A percentile compares a stretch with the other conserved stretches of the same genome.
phyloP scores from a whole-genome alignment of 106 monocot species.

The Dendrobium chrysotoxum region DNA sequence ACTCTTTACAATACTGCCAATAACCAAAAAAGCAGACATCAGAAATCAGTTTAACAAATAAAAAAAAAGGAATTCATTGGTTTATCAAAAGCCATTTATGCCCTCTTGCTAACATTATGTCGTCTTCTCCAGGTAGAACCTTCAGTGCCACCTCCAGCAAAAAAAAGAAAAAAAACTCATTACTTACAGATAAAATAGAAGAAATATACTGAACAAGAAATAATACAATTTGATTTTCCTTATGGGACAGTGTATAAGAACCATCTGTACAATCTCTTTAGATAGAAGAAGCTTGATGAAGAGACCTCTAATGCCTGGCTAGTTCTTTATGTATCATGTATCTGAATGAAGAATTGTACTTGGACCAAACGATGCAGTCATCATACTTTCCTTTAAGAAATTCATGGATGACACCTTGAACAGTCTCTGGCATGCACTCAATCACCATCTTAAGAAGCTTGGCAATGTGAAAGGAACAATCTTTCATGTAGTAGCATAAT shows the following conservation, averaged over 20 bases:
- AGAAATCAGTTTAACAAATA: too few species aligned
- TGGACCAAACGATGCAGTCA: slow-evolving; percentile 50
- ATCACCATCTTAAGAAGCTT: slow-evolving; percentile 40
- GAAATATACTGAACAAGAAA: background rate
- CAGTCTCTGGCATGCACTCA: slow-evolving; percentile 41
- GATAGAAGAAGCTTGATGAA: background rate
- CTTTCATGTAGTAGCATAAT: slow-evolving; percentile 57
- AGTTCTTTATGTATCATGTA: slow-evolving; percentile 71
- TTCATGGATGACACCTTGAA: slow-evolving; percentile 23
- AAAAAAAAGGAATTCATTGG: background rate
- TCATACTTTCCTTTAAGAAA: slow-evolving; percentile 26
- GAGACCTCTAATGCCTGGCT: slow-evolving; percentile 18
- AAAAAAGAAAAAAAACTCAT: background rate
- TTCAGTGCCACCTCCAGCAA: background rate
- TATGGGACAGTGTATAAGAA: background rate
- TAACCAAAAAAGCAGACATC: too few species aligned
- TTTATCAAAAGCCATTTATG: background rate
- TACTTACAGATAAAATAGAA: background rate
- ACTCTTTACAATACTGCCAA: too few species aligned
- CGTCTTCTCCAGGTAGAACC: too few species aligned
- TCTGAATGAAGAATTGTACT: slow-evolving; percentile 70
- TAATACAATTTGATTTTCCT: background rate
- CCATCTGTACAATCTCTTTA: background rate
- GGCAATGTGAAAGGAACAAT: slow-evolving; percentile 39
- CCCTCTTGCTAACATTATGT: background rate